phyloP scores from a whole-genome alignment of 2,329 filamentous ascomycete species.

The Apiospora marii region DNA sequence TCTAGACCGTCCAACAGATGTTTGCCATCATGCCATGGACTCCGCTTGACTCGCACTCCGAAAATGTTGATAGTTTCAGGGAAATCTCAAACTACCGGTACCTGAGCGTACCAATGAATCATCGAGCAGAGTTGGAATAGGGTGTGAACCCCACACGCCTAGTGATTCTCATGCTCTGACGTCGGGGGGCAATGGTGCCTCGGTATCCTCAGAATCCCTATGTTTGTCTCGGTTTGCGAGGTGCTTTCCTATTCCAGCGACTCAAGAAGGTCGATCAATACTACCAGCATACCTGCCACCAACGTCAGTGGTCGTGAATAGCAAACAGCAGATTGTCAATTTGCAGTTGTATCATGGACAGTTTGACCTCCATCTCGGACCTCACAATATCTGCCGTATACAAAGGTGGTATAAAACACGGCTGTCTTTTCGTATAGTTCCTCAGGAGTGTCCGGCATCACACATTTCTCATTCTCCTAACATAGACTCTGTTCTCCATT shows the following conservation, averaged over 20 bases:
- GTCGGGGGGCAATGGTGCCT: constrained; percentile 13
- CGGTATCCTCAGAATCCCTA: neutral
- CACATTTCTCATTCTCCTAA: neutral
- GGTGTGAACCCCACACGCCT: constrained; percentile 18
- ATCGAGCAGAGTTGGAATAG: neutral
- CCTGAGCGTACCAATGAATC: constrained; percentile 16
- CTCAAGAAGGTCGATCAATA: constrained; percentile 7
- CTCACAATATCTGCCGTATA: neutral
- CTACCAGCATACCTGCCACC: neutral
- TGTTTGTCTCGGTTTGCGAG: neutral
- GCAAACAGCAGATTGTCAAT: neutral
- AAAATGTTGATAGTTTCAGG: neutral
- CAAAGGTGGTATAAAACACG: constrained; percentile 7
- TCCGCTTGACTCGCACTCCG: neutral
- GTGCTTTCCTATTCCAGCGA: constrained; percentile 5
- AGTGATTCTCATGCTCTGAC: neutral
- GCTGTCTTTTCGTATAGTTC: neutral
- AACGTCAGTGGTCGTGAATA: neutral
- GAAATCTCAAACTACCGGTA: neutral
- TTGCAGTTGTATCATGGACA: neutral
- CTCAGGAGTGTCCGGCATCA: neutral
- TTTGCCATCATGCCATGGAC: constrained; percentile 6
- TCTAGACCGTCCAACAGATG: neutral
- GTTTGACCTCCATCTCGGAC: neutral
- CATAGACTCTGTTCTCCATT: neutral